Base-by-base conservation (phyloP, 2,329 filamentous ascomycete species). In the Bimuria novae-zelandiae region DNA sequence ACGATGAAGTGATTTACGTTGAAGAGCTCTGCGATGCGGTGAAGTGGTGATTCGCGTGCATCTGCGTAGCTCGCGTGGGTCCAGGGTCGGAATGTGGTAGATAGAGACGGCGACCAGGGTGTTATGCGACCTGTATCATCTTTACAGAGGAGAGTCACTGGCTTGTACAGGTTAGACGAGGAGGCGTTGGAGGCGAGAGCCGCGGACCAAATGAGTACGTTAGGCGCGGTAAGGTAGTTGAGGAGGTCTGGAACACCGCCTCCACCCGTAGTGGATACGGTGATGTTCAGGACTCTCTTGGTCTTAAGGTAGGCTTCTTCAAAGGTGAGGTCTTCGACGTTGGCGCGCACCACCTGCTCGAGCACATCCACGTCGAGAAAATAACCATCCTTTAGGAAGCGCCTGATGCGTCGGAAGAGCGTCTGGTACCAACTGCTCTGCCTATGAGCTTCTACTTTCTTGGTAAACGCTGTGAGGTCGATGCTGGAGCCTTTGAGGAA, bases 1-100 rank as follows among this genome's bases (percentile, higher is more conserved):
- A 97, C 86, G 59, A 97, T 91, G 75, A 95, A 97, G 77, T 97
- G 92, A 69, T 96, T 95, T 48, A 95, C 90, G 70, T 95, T 95
- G 81, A 94, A 94, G 10, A 93, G 83, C 75, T 93, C 89, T 6
- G 88, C 85, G 25, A 94, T 86, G 33, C 90, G 84, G 49, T 85
- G 81, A 1, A 94, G 81, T 0, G 85, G 85, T 0, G 83, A 85
- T 59, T 86, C 86, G 36, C 84, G 84, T 3, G 46, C 37, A 56
- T 89, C 86, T 36, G 81, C 81, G 71, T 88, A 86, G 6, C 82
- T 83, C 17, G 83, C 81, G 44, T 72, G 69, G 4, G 85, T 86
- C 82, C 86, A 89, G 37, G 88, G 84, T n/a, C 80, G 82, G 68
- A 89, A 89, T 46, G 84, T 80, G 14, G 84, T 83, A 54, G 86